phyloP scores from a whole-genome alignment of 1,284 basidiomycete genomes.

The Ceratobasidium theobromae region DNA sequence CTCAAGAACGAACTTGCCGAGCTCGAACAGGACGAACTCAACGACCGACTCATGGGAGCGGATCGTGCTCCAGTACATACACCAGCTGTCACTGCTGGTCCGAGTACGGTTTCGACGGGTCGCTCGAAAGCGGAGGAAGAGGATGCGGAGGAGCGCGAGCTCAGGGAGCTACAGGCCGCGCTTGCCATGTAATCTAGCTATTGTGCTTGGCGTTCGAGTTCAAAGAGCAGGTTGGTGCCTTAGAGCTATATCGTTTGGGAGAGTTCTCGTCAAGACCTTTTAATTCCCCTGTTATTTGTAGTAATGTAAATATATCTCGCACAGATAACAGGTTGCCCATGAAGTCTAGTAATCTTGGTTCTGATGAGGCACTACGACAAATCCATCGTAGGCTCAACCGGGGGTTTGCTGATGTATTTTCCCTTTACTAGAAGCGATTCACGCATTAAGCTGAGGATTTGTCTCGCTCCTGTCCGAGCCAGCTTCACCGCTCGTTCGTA shows the following conservation, averaged over 20 bases:
- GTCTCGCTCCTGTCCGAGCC: constrained; percentile 9
- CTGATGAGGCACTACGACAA: neutral
- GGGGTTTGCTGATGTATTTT: neutral
- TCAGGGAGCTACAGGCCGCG: constrained; percentile 89
- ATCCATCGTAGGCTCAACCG: constrained; percentile 2
- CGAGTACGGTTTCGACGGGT: constrained; percentile 38
- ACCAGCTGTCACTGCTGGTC: constrained; percentile 52
- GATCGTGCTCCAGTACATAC: constrained; percentile 89
- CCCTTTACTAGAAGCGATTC: neutral
- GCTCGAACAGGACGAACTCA: constrained; percentile 89
- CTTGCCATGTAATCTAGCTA: constrained; percentile 68
- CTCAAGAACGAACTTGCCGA: constrained; percentile 84
- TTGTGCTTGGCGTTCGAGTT: too few relatives aligned
- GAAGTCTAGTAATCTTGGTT: neutral
- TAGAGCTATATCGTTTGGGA: neutral
- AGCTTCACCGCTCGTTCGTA: constrained; percentile 1
- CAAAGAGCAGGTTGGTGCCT: neutral
- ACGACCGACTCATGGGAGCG: constrained; percentile 83
- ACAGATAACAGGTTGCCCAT: constrained; percentile 26
- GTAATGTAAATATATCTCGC: constrained; percentile 27
- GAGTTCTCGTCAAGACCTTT: neutral
- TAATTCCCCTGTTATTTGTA: constrained; percentile 28
- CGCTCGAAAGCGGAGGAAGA: constrained; percentile 57
- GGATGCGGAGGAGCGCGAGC: constrained; percentile 91
- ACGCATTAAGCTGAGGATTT: neutral